These are phyloP conservation scores for Kazachstania taianensis DNA, from an alignment of 805 yeast genomes.

Conservation along the genomic window DNA sequence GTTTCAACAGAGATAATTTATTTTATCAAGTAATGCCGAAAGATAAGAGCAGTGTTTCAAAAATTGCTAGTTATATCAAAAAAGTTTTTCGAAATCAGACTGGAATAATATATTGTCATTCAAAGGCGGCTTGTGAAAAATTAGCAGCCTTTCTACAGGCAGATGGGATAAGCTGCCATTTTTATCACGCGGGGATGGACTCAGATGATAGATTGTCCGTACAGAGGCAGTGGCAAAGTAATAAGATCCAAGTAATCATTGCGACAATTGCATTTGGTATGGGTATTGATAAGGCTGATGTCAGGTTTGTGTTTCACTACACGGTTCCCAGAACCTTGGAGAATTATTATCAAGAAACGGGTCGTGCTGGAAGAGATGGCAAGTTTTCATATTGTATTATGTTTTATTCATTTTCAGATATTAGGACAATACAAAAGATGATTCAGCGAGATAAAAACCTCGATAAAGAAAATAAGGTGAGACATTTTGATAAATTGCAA, in stretches of 20 bases:
- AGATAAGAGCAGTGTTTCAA: slow-evolving; percentile 41
- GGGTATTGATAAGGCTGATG: slow-evolving; percentile 98
- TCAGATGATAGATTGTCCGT: slow-evolving; percentile 59
- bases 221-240: slow-evolving; percentile 78
- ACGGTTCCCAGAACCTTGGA: slow-evolving; percentile 85
- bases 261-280: slow-evolving; percentile 98
- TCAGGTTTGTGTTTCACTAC: slow-evolving; percentile 80
- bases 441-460: slow-evolving; percentile 68
- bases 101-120: slow-evolving; percentile 90
- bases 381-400: slow-evolving; percentile 68
- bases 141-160: slow-evolving; percentile 49
- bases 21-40: slow-evolving; percentile 70
- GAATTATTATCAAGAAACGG: slow-evolving; percentile 97
- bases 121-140: slow-evolving; percentile 80
- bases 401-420: slow-evolving; percentile 75
- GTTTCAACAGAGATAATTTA: slow-evolving; percentile 83
- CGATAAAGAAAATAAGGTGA: slow-evolving; percentile 54
- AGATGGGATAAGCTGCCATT: slow-evolving; percentile 59
- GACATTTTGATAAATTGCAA: slow-evolving; percentile 63
- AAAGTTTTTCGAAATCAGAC: slow-evolving; percentile 45
- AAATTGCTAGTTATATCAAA: slow-evolving; percentile 48
- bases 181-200: slow-evolving; percentile 92
- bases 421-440: slow-evolving; percentile 61
- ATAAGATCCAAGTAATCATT: slow-evolving; percentile 66
- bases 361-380: slow-evolving; percentile 98